phyloP scores from a whole-genome alignment of 495 filamentous ascomycete species.

The Annulohypoxylon maeteangense region DNA sequence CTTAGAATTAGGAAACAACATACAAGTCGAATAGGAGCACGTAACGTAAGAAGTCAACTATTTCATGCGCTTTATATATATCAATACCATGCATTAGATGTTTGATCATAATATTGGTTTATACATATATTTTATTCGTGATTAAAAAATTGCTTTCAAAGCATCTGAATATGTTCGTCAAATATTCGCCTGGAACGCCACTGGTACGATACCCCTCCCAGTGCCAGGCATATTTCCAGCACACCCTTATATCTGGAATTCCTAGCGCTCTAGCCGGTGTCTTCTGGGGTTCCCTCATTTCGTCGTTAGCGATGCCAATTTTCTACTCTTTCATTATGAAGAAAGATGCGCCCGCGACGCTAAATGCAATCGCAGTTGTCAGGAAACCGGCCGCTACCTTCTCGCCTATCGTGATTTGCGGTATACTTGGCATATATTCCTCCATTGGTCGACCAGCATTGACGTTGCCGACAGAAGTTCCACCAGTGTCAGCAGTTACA shows the following conservation, averaged over 20 bases:
- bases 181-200: constrained; percentile 24
- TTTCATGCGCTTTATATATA: neutral
- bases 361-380: constrained; percentile 66
- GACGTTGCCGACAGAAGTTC: constrained; percentile 72
- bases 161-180: constrained; percentile 27
- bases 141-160: constrained; percentile 37
- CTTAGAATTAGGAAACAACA: neutral
- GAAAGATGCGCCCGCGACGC: constrained; percentile 60
- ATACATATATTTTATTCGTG: neutral
- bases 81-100: neutral
- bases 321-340: constrained; percentile 55
- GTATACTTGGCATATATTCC: constrained; percentile 38
- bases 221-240: constrained; percentile 21
- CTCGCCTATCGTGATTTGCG: constrained; percentile 65
- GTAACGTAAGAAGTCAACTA: neutral
- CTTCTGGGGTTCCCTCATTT: constrained; percentile 20
- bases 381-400: constrained; percentile 72
- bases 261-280: neutral
- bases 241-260: constrained; percentile 7
- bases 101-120: neutral
- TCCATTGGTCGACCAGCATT: constrained; percentile 60
- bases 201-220: constrained; percentile 14
- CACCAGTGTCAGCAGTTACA: constrained; percentile 67
- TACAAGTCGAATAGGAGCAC: neutral
- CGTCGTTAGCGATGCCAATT: constrained; percentile 8